A percentile compares a stretch with the other conserved stretches of the same genome.
Conservation (phyloP, 768 basidiomycete species). For the Xerocomellus chrysenteron region DNA sequence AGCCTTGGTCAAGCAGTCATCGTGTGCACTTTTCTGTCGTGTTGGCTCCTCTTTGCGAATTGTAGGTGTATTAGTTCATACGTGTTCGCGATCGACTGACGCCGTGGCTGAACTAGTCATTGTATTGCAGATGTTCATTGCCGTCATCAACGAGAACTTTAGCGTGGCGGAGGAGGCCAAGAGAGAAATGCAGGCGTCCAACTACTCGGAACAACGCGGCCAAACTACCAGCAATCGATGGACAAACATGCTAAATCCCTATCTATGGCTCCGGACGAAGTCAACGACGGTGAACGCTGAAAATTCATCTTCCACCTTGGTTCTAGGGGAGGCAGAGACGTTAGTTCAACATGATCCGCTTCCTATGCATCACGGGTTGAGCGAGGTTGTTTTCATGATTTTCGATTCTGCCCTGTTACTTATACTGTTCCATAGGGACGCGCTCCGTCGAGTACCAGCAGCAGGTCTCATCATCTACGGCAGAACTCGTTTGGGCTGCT, state of each 20-base stretch:
- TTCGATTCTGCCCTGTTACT: conserved; percentile 3
- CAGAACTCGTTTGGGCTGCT: conserved; percentile 59
- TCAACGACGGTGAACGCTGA: conserved; percentile 72
- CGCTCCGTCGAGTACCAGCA: conserved; percentile 18
- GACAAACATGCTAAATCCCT: conserved; percentile 81
- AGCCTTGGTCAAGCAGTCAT: conserved; percentile 67
- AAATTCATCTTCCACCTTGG: conserved; percentile 66
- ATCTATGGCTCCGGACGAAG: conserved; percentile 75
- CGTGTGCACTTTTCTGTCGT: conserved; percentile 67
- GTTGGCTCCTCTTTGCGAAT: conserved; percentile 91
- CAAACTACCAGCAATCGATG: conserved; percentile 51
- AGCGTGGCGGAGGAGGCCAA: conserved; percentile 90
- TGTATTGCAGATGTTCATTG: conserved; percentile 93
- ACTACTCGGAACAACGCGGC: conserved; percentile 62
- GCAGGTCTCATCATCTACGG: conserved; percentile 49
- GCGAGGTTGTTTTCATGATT: conserved; percentile 27
- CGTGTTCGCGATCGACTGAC: not conserved
- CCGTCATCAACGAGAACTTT: conserved; percentile 96
- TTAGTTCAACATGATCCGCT: conserved; percentile 60
- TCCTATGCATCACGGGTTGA: conserved; percentile 32
- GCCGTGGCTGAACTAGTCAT: conserved; percentile 56
- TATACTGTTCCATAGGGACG: conserved; percentile 18
- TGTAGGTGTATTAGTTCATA: conserved; percentile 49
- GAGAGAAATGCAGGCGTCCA: conserved; percentile 72
- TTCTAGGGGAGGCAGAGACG: conserved; percentile 77